phyloP scores from a whole-genome alignment of 306 rosid species.

The Begonia peltatifolia region DNA sequence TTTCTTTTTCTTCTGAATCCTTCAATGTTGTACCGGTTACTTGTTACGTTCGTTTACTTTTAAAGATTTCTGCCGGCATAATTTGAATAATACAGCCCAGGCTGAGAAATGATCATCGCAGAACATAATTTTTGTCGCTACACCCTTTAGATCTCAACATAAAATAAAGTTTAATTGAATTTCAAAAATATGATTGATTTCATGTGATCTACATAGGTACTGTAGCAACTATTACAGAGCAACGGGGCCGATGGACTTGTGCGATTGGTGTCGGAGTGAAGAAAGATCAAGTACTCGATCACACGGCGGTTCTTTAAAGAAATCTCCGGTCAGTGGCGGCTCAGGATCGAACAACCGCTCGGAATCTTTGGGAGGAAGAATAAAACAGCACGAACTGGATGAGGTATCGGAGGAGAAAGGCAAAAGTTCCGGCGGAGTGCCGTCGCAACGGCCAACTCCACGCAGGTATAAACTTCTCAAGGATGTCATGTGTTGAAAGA shows the following conservation, averaged over 20 bases:
- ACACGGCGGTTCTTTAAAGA: constrained; percentile 37
- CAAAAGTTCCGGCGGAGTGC: constrained; percentile 26
- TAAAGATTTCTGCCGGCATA: neutral
- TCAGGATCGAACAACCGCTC: constrained; percentile 25
- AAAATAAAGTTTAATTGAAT: too few relatives aligned
- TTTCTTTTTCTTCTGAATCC: neutral
- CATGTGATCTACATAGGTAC: constrained; percentile 28
- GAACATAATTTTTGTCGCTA: too few relatives aligned
- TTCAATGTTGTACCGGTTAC: neutral
- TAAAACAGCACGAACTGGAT: constrained; percentile 44
- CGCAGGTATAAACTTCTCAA: constrained; percentile 99
- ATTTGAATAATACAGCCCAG: too few relatives aligned
- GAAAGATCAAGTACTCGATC: constrained; percentile 21
- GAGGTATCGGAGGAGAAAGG: constrained; percentile 26
- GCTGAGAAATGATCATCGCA: too few relatives aligned
- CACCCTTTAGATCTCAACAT: too few relatives aligned
- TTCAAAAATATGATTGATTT: neutral
- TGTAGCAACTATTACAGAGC: constrained; percentile 72
- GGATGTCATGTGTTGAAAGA: constrained; percentile 75
- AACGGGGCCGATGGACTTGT: constrained; percentile 38
- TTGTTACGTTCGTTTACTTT: too few relatives aligned
- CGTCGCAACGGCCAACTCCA: constrained; percentile 60
- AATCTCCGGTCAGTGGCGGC: constrained; percentile 12
- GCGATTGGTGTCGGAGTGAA: constrained; percentile 89
- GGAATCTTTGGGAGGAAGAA: constrained; percentile 43